Evolutionary conservation across 371 early-diverging fungal genomes (phyloP), one percentile per base, ranked within the genome.

Genomic region (Mucor irregularis): DNA sequence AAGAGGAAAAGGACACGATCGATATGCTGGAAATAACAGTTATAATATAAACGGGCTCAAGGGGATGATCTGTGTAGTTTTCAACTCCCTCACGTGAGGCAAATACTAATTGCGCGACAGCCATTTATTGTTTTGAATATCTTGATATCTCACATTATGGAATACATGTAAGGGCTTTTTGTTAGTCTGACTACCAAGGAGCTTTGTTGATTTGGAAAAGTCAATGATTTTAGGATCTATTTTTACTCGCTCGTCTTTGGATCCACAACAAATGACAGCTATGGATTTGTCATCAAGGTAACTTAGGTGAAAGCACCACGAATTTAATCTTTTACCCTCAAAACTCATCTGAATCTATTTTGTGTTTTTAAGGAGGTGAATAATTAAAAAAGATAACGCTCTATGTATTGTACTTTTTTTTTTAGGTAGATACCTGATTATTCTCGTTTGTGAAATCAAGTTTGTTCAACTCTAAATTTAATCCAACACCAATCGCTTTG

Each of bases 401-500:
- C 4, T 2, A 11, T 34, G 9, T 34, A 14, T 34, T 42, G 21
- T 42, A 10, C 24, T 9, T 40, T 40, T 5, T 40, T 40, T 40
- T 24, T 3, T 39, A 3, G 40, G 17, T 39, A 46, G 10, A 10
- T 34, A 49, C 55, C 38, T 49, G 31, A 25, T 61, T 25, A 11
- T 63, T n/a, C 26, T 50, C 40, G 29, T 62, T 58, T 13, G 25
- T 43, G 60, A 83, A 83, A 33, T 74, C 67, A 10, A 83, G 26
- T 26, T 62, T 53, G 24, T 55, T 40, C 4, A 84, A 57, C 38
- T 83, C 81, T 43, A 81, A 45, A 16, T 57, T 59, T 13, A 87
- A 62, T 2, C 87, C 87, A 7, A 82, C 34, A n/a, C 87, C 87
- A 34, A 82, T 19, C 11, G 81, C 83, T 55, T 87, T 87, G 21